Evolutionary conservation across 2,329 filamentous ascomycete species (phyloP).

Genomic region (Apiospora pterosperma): DNA sequence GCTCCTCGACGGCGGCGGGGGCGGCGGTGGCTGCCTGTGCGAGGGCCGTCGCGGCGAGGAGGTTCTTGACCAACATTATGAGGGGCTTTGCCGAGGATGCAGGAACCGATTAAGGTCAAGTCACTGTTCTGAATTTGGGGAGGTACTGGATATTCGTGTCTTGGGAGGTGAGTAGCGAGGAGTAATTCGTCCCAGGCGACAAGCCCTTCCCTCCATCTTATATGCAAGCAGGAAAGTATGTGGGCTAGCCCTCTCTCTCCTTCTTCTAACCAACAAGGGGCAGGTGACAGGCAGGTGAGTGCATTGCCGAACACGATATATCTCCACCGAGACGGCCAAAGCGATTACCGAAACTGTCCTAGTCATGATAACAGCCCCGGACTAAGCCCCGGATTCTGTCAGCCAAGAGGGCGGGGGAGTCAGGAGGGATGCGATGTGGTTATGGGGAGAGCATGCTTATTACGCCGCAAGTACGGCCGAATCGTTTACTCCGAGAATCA

Average conservation of each 20-base stretch:
- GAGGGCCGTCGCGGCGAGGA: conserved; percentile 4
- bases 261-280: background rate
- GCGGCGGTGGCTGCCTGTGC: background rate
- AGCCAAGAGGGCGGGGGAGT: background rate
- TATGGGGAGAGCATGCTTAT: background rate
- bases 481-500: background rate
- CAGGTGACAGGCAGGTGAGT: background rate
- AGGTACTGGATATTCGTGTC: background rate
- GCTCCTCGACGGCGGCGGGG: background rate
- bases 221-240: background rate
- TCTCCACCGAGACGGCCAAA: background rate
- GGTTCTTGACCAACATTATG: conserved; percentile 2
- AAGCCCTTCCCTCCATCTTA: background rate
- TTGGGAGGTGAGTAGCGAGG: background rate
- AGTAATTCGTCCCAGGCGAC: background rate
- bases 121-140: background rate
- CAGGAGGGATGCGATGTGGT: background rate
- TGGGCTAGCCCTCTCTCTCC: background rate
- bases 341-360: background rate
- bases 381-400: background rate
- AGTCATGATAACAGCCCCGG: too few species aligned
- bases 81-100: background rate
- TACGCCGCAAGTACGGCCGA: background rate
- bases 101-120: background rate
- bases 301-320: background rate